Base-by-base conservation (phyloP, 1,284 basidiomycete species). In the Vanrija humicola region DNA sequence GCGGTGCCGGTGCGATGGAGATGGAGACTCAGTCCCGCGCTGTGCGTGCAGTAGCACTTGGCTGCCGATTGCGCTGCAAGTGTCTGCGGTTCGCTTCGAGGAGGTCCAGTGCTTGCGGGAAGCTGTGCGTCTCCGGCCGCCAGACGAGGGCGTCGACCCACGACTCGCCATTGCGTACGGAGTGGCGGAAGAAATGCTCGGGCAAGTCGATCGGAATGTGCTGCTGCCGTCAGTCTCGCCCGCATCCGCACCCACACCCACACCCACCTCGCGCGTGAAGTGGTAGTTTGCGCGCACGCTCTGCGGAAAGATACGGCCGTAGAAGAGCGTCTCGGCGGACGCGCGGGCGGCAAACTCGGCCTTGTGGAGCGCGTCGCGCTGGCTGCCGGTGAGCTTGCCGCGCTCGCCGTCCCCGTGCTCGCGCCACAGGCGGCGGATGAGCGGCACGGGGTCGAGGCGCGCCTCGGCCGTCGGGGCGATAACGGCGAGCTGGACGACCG, bases 301-400 rank as follows among this genome's bases (percentile, higher is more conserved):
- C 26, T 55, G 54, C 1, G 60, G 56, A 39, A 68, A 72, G 6
- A 72, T 58, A 34, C 68, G 61, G 5, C 64, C 69, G 52, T 56
- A 69, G 52, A 65, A 72, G 23, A 70, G 54, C 6, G 67, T 51
- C 55, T 72, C 69, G 6, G 45, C 42, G 29, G 55, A 58, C 10
- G 23, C 25, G 12, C 15, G 16, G 5, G 63, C 64, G 5, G 38
- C 46, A 28, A 49, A 55, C 28, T 47, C 43, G 19, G 46, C 57
- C 14, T 38, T 52, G 5, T 53, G 53, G 25, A 15, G 26, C 12
- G 29, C 47, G 2, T 18, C 3, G 3, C 43, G 43, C 46, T 43
- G 38, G 46, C 45, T 34, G 12, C 34, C 34, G 9, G 34, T 34
- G 7, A 12, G 34, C 5, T 34, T 34, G 9, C 34, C 34, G 34